phyloP scores from a whole-genome alignment of 768 basidiomycete genomes.

The Mycena pura region DNA sequence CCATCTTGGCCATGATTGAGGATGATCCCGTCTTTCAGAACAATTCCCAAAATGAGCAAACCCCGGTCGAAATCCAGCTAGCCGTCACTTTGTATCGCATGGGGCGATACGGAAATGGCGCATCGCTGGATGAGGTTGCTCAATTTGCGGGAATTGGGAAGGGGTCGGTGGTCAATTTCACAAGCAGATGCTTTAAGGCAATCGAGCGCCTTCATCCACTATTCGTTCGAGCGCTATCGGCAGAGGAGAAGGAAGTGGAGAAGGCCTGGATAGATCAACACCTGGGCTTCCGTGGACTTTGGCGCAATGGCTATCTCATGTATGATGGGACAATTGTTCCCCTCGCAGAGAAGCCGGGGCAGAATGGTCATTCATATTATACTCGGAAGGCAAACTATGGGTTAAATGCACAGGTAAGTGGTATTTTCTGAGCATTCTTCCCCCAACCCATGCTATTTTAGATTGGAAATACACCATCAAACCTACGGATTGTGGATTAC shows the following conservation, averaged over 20 bases:
- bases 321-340: conserved; percentile 44
- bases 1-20: neutral
- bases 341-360: conserved; percentile 34
- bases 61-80: neutral
- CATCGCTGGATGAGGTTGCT: neutral
- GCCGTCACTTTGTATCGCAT: neutral
- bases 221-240: neutral
- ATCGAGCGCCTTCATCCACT: too few species aligned
- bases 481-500: conserved; percentile 39
- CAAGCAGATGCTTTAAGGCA: neutral
- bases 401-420: conserved; percentile 42
- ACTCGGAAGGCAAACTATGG: conserved; percentile 45
- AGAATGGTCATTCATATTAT: conserved; percentile 43
- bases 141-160: neutral
- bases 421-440: neutral
- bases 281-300: neutral
- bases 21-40: neutral
- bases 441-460: conserved; percentile 16
- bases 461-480: conserved; percentile 42
- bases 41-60: neutral
- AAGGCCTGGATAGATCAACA: neutral
- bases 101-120: neutral
- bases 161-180: neutral
- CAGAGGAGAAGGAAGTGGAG: neutral
- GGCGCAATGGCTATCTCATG: conserved; percentile 42